phyloP scores from a whole-genome alignment of 495 filamentous ascomycete species.

The Aspergillus leporis region DNA sequence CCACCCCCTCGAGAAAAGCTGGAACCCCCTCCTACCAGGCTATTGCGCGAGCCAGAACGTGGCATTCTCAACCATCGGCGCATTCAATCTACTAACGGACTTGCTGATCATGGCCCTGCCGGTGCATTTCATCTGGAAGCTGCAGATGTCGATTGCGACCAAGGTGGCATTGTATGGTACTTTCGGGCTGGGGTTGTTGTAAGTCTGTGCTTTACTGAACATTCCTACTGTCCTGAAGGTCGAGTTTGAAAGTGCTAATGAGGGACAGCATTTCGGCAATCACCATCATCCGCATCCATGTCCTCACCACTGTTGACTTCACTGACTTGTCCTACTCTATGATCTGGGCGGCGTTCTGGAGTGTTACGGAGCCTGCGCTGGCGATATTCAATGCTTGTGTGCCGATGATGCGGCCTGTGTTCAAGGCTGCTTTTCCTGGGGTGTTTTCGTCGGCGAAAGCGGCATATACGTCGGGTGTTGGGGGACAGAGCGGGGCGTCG shows the following conservation, averaged over 20 bases:
- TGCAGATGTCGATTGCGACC: slow-evolving; percentile 30
- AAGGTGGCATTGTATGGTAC: slow-evolving; percentile 23
- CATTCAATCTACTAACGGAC: slow-evolving; percentile 42
- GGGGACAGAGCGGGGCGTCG: slow-evolving; percentile 4
- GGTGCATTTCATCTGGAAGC: slow-evolving; percentile 38
- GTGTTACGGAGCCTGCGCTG: slow-evolving; percentile 25
- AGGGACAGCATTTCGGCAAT: slow-evolving; percentile 24
- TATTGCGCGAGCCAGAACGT: slow-evolving; percentile 26
- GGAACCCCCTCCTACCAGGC: slow-evolving; percentile 15
- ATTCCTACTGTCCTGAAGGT: no score
- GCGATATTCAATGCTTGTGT: slow-evolving; percentile 24
- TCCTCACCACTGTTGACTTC: slow-evolving; percentile 25
- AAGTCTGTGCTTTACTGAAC: neutral
- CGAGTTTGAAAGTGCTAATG: neutral
- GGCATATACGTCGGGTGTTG: slow-evolving; percentile 13
- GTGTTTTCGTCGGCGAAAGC: slow-evolving; percentile 18
- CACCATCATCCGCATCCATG: slow-evolving; percentile 25
- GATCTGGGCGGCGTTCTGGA: slow-evolving; percentile 31
- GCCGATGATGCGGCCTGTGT: slow-evolving; percentile 27
- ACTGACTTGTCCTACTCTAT: slow-evolving; percentile 24
- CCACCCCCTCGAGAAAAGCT: slow-evolving; percentile 29
- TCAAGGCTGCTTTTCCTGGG: slow-evolving; percentile 17
- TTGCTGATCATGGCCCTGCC: slow-evolving; percentile 43
- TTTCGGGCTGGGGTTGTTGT: slow-evolving; percentile 27
- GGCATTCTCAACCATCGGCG: slow-evolving; percentile 27